Percentiles rank a stretch among this genome's conserved stretches.
Conservation (phyloP, 2,329 filamentous ascomycete genomes). For the Dactylonectria estremocensis region DNA sequence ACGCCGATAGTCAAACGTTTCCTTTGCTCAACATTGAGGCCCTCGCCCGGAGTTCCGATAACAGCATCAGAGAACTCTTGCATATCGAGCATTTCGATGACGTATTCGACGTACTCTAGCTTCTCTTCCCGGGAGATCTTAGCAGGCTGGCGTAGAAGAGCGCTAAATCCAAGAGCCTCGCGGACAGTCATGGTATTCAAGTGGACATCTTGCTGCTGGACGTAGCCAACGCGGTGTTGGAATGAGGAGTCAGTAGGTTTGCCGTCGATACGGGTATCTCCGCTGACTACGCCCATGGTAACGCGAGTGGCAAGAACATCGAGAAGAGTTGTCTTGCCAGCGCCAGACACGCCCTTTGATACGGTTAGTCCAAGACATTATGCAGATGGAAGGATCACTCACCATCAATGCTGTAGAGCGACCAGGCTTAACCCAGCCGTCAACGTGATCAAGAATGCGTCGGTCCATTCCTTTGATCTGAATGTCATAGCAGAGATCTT, state of each 20-base stretch:
- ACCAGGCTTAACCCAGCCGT: slow-evolving; percentile 85
- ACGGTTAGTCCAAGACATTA: slow-evolving; percentile 3
- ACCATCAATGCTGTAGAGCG: slow-evolving; percentile 81
- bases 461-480: slow-evolving; percentile 77
- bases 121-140: slow-evolving; percentile 59
- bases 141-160: slow-evolving; percentile 76
- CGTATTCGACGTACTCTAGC: slow-evolving; percentile 49
- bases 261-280: slow-evolving; percentile 80
- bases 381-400: slow-evolving; percentile 45
- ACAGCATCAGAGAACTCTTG: slow-evolving; percentile 79
- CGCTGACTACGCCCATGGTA: slow-evolving; percentile 81
- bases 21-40: slow-evolving; percentile 60
- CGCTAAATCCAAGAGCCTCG: slow-evolving; percentile 69
- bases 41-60: slow-evolving; percentile 67
- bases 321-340: slow-evolving; percentile 83
- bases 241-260: slow-evolving; percentile 72
- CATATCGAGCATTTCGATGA: slow-evolving; percentile 55
- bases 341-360: slow-evolving; percentile 74
- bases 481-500: slow-evolving; percentile 73
- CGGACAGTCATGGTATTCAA: slow-evolving; percentile 77
- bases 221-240: slow-evolving; percentile 80
- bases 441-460: slow-evolving; percentile 78
- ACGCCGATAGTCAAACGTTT: slow-evolving; percentile 81
- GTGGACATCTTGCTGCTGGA: slow-evolving; percentile 81
- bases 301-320: slow-evolving; percentile 82